Evolutionary conservation across 2,329 filamentous ascomycete genomes (phyloP), one percentile per base, ranked within the genome.

Genomic region (Phoma sp.): DNA sequence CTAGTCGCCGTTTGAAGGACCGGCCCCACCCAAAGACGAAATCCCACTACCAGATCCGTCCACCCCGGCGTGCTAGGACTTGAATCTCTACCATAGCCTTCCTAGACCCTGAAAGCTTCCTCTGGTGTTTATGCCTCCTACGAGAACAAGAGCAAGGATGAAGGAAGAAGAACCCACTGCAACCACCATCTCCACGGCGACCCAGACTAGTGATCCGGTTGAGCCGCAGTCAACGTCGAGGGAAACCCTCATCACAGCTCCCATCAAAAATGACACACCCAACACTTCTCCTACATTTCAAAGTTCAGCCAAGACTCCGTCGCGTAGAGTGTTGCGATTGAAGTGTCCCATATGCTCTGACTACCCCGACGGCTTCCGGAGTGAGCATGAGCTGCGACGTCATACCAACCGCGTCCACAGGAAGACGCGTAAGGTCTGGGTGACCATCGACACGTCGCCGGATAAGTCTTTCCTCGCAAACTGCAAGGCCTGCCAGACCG

Each of bases 401-500:
- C 79, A 81, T 79, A 64, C 80, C 73, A 71, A 87, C 77, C 83
- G 86, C 45, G 82, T 92, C 64, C 93, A 98, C 72, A 78, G 80
- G 11, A 74, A 77, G 50, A 76, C 78, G 30, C 83, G 83, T 49
- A 86, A 84, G 57, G 85, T 87, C 51, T 89, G 84, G 84, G 80
- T 88, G 33, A 87, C 85, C 66, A 80, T 84, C 46, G 85, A 88
- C 64, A 84, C 83, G 25, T 78, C 84, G 75, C 70, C 82, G 61
- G 74, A 85, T 78, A 75, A 82, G 83, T 75, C 83, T 73, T 87
- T 92, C 32, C 83, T 97, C 18, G 80, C 81, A 25, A 89, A 90
- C 60, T 96, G 93, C 83, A 96, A 96, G 76, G 84, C 89, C 26
- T 98, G 93, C 74, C 83, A 83, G 43, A 83, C 82, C 15, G 80